phyloP scores from a whole-genome alignment of 805 yeast genomes.

The Metschnikowia aberdeeniae region DNA sequence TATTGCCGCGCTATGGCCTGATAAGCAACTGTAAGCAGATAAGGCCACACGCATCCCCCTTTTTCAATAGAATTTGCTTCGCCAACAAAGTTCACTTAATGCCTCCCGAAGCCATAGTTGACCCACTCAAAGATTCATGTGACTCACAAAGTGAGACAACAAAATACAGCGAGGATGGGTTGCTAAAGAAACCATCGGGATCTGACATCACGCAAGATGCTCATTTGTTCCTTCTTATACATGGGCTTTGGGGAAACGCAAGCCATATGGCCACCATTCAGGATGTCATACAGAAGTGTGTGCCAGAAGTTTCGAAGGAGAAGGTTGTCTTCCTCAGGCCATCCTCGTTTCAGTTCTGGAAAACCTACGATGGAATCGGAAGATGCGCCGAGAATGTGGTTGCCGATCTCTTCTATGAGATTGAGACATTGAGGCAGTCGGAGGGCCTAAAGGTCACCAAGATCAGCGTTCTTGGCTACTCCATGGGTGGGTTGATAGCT shows the following conservation, averaged over 20 bases:
- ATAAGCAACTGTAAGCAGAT: background rate
- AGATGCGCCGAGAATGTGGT: constrained; percentile 33
- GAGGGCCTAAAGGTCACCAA: constrained; percentile 44
- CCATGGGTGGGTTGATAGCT: constrained; percentile 82
- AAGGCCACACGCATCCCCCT: background rate
- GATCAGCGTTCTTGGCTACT: constrained; percentile 80
- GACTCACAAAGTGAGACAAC: background rate
- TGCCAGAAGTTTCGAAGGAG: constrained; percentile 24
- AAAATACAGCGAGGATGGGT: background rate
- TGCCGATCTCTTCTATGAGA: constrained; percentile 37
- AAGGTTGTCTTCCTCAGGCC: constrained; percentile 35
- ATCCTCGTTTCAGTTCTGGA: constrained; percentile 40
- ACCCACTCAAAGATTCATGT: background rate
- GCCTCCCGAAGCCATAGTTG: background rate
- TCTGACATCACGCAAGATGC: constrained; percentile 13
- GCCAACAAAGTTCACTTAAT: background rate
- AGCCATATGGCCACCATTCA: constrained; percentile 62
- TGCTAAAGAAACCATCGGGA: background rate
- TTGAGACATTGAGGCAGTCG: constrained; percentile 32
- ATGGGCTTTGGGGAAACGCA: constrained; percentile 70
- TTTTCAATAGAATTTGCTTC: background rate
- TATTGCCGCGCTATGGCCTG: too few relatives aligned
- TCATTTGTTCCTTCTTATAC: constrained; percentile 39
- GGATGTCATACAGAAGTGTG: constrained; percentile 36
- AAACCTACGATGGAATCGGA: constrained; percentile 40